Evolutionary conservation across 257 asterid genomes (phyloP).

Genomic region (Jaltomata sinuosa): DNA sequence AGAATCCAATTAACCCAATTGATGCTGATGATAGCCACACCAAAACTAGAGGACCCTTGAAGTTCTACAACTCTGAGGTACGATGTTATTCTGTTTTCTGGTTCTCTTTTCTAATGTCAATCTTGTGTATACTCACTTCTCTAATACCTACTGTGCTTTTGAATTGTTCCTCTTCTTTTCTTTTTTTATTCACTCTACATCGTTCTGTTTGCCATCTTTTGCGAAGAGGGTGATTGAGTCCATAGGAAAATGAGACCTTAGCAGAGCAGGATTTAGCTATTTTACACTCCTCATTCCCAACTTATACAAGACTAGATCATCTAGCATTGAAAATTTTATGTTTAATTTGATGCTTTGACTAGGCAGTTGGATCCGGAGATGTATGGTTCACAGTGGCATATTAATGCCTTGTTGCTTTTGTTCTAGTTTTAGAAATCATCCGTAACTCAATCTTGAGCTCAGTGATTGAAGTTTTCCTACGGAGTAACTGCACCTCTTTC

Average conservation of each 20-base stretch:
- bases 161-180: no score
- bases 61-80: conserved; percentile 75
- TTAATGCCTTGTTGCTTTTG: not conserved
- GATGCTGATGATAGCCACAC: conserved; percentile 33
- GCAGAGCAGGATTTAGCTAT: not conserved
- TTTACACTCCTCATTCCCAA: not conserved
- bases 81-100: not conserved
- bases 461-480: not conserved
- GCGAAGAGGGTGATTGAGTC: conserved; percentile 70
- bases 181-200: conserved; percentile 64
- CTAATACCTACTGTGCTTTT: not conserved
- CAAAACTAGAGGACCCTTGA: conserved; percentile 40
- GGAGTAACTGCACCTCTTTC: not conserved
- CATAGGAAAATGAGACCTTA: conserved; percentile 25
- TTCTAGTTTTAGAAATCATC: not conserved
- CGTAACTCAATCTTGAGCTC: not conserved
- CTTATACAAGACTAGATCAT: not conserved
- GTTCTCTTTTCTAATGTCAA: not conserved
- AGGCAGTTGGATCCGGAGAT: not conserved
- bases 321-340: not conserved
- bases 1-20: conserved; percentile 52
- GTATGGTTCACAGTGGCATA: not conserved
- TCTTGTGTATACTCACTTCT: not conserved
- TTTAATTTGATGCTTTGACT: not conserved
- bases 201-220: conserved; percentile 86